Conservation (phyloP, 352 stramenopile genomes). For the Globisporangium barbulae region DNA sequence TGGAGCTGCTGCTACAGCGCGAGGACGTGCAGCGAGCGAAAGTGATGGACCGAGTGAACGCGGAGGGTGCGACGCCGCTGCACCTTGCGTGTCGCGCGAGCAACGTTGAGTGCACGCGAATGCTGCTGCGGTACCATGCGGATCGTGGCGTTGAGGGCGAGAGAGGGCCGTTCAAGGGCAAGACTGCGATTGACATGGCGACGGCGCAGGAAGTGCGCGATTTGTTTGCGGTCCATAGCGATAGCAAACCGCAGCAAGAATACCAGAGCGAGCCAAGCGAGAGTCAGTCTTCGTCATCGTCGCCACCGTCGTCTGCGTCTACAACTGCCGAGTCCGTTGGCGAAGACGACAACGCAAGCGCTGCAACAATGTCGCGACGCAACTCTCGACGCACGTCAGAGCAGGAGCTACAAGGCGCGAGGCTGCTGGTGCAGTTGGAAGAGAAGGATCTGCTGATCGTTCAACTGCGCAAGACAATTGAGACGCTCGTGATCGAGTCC, state of each 20-base stretch:
- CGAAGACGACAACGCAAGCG: conserved; percentile 12
- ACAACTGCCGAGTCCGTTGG: conserved; percentile 10
- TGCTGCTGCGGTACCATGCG: conserved; percentile 47
- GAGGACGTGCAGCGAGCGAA: conserved; percentile 30
- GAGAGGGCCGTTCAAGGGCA: conserved; percentile 48
- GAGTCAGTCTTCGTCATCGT: neutral
- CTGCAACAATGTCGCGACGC: neutral
- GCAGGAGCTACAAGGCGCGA: conserved; percentile 23
- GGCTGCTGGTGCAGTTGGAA: conserved; percentile 63
- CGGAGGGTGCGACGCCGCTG: conserved; percentile 72
- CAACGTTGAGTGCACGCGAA: conserved; percentile 44
- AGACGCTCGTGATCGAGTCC: conserved; percentile 64
- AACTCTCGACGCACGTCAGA: conserved; percentile 5
- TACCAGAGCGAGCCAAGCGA: neutral
- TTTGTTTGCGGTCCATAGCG: conserved; percentile 24
- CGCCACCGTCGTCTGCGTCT: conserved; percentile 1
- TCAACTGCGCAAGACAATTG: conserved; percentile 79
- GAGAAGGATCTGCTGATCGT: conserved; percentile 81
- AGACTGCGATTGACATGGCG: conserved; percentile 53
- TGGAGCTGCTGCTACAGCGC: conserved; percentile 40
- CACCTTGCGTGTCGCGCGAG: conserved; percentile 65
- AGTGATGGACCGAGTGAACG: conserved; percentile 54
- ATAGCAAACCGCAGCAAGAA: neutral
- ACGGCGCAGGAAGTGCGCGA: conserved; percentile 41
- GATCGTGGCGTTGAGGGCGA: conserved; percentile 37